Evolutionary conservation across 1,139 yeast species (phyloP).

Genomic region (Schwanniomyces etchellsii): DNA sequence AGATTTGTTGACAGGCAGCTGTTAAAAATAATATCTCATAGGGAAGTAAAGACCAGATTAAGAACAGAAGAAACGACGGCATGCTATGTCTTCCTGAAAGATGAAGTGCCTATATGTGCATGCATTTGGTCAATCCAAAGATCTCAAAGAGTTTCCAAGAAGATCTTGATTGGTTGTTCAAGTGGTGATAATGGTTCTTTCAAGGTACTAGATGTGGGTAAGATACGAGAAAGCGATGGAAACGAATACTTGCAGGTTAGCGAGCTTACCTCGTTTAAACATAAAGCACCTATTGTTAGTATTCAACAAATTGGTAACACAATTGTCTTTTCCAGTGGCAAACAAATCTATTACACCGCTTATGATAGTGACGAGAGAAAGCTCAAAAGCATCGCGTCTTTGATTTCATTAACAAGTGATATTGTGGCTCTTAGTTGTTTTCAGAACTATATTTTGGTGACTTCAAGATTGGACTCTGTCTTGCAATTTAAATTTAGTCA

Average conservation of each 20-base stretch:
- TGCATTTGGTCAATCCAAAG: constrained; percentile 31
- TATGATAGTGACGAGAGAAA: constrained; percentile 35
- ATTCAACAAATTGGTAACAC: constrained; percentile 32
- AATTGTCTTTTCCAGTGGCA: constrained; percentile 31
- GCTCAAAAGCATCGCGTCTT: constrained; percentile 23
- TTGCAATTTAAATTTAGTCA: constrained; percentile 19
- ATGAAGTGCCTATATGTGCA: constrained; percentile 33
- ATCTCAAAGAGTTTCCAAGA: constrained; percentile 29
- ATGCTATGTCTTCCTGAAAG: constrained; percentile 22
- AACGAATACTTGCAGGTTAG: constrained; percentile 18
- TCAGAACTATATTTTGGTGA: constrained; percentile 19
- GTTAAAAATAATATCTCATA: constrained; percentile 15
- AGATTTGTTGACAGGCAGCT: constrained; percentile 31
- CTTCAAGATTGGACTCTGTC: constrained; percentile 39
- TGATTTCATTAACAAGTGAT: constrained; percentile 30
- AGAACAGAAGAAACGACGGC: constrained; percentile 7
- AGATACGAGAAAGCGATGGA: constrained; percentile 13
- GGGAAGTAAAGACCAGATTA: constrained; percentile 16
- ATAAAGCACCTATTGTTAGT: constrained; percentile 28
- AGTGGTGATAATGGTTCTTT: constrained; percentile 29
- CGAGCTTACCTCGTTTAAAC: constrained; percentile 33
- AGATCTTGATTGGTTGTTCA: constrained; percentile 38
- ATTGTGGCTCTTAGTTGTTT: constrained; percentile 26
- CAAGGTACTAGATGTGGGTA: constrained; percentile 37
- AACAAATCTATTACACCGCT: constrained; percentile 26